A percentile compares a stretch with the other conserved stretches of the same genome.
phyloP scores from a whole-genome alignment of 2,329 filamentous ascomycete genomes.

The Fusarium aywerte region DNA sequence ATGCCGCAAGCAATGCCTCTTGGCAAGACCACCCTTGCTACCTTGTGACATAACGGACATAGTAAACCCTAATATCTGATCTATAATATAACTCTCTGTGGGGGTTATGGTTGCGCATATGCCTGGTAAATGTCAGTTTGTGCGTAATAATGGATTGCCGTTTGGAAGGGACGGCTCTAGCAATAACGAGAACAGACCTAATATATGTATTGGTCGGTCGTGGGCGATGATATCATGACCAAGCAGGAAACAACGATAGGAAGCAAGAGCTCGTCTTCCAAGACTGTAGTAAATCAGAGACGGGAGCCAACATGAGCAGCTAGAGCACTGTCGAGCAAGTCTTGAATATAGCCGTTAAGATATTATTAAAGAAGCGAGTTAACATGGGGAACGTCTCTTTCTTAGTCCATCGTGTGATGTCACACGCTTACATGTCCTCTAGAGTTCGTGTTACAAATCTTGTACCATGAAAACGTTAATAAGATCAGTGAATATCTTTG shows the following conservation, averaged over 20 bases:
- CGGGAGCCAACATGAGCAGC: too few relatives aligned
- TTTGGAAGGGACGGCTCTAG: rapidly evolving
- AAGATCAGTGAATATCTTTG: too few relatives aligned
- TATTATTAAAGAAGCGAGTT: background rate
- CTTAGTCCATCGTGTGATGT: too few relatives aligned
- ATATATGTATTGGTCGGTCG: background rate
- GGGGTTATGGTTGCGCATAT: constrained; percentile 25
- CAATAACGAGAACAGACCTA: background rate
- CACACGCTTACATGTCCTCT: too few relatives aligned
- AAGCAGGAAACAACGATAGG: background rate
- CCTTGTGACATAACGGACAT: background rate
- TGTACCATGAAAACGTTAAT: too few relatives aligned
- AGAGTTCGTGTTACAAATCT: too few relatives aligned
- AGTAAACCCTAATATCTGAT: background rate
- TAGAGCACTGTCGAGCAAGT: too few relatives aligned
- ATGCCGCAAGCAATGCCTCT: rapidly evolving
- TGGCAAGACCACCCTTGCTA: rapidly evolving
- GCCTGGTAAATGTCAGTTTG: constrained; percentile 11
- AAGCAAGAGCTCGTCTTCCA: background rate
- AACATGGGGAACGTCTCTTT: too few relatives aligned
- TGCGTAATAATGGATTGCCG: background rate
- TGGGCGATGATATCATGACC: constrained; percentile 1
- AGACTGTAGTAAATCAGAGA: background rate
- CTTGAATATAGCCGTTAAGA: too few relatives aligned
- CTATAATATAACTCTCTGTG: background rate